phyloP scores from a whole-genome alignment of 208 protist genomes.

The Trypanosoma scelopori region DNA sequence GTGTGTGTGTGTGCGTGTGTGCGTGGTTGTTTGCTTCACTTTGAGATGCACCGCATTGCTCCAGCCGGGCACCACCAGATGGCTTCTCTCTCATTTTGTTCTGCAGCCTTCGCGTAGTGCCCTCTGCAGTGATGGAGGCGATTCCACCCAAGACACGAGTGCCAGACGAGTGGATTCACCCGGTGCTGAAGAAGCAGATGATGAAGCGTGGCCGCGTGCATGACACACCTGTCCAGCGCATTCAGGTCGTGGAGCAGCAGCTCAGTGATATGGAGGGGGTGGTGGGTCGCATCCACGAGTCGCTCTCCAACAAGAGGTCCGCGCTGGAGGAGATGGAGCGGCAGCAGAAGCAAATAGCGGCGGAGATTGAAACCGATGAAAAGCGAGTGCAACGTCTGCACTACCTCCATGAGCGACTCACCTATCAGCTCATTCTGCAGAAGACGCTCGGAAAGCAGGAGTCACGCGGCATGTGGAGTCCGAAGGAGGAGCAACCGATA shows the following conservation, averaged over 20 bases:
- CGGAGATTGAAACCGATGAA: constrained; percentile 19
- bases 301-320: constrained; percentile 33
- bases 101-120: neutral
- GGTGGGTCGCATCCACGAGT: constrained; percentile 23
- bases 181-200: constrained; percentile 48
- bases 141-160: constrained; percentile 33
- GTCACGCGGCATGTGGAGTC: neutral
- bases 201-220: constrained; percentile 18
- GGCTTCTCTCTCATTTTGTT: constrained; percentile 25
- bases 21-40: too few relatives aligned
- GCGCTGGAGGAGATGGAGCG: constrained; percentile 25
- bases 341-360: neutral
- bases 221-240: constrained; percentile 3
- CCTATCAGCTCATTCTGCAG: constrained; percentile 25
- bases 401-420: constrained; percentile 1
- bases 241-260: constrained; percentile 38
- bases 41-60: too few relatives aligned
- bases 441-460: constrained; percentile 24
- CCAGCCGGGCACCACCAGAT: too few relatives aligned
- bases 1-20: too few relatives aligned
- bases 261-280: constrained; percentile 10
- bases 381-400: neutral
- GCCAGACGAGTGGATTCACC: constrained; percentile 66
- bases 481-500: constrained; percentile 3
- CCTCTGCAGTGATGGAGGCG: constrained; percentile 7